Percentiles rank a stretch among this genome's conserved stretches.
Conservation (phyloP, 805 yeast species). For the Wickerhamomyces bisporus region DNA sequence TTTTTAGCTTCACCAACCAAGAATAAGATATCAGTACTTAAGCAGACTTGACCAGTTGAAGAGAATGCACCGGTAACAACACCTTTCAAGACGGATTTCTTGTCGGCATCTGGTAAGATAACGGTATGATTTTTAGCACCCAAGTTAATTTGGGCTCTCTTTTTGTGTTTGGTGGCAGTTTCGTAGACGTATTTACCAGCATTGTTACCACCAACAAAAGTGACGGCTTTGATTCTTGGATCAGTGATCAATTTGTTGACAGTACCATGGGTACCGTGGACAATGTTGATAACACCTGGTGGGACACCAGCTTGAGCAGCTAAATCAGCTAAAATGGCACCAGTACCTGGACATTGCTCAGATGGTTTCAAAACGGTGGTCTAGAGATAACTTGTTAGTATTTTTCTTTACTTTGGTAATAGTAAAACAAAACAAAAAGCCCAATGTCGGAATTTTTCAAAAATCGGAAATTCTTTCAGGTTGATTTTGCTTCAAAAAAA, state of each 20-base stretch:
- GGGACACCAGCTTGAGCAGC: conserved; percentile 73
- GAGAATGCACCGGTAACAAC: conserved; percentile 75
- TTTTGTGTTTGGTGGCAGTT: conserved; percentile 61
- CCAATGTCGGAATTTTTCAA: no score
- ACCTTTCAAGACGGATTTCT: conserved; percentile 56
- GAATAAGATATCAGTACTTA: conserved; percentile 71
- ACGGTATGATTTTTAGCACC: conserved; percentile 79
- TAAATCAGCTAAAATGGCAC: conserved; percentile 67
- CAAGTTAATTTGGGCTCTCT: conserved; percentile 71
- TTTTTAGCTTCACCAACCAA: conserved; percentile 60
- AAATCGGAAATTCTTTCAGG: no score
- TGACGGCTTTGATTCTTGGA: conserved; percentile 69
- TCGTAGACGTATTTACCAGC: conserved; percentile 73
- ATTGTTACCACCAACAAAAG: conserved; percentile 75
- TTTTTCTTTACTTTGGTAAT: no score
- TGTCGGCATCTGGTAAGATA: conserved; percentile 68
- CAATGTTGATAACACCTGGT: conserved; percentile 63
- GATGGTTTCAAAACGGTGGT: conserved; percentile 65
- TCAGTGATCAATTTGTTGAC: conserved; percentile 68
- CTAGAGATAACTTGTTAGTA: neutral
- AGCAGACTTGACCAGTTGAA: conserved; percentile 82
- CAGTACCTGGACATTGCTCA: conserved; percentile 80
- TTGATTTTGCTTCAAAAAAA: no score
- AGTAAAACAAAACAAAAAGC: no score
- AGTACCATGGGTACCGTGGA: conserved; percentile 70